Conservation (phyloP, 2,329 filamentous ascomycete genomes). For the Trichoderma atrobrunneum region DNA sequence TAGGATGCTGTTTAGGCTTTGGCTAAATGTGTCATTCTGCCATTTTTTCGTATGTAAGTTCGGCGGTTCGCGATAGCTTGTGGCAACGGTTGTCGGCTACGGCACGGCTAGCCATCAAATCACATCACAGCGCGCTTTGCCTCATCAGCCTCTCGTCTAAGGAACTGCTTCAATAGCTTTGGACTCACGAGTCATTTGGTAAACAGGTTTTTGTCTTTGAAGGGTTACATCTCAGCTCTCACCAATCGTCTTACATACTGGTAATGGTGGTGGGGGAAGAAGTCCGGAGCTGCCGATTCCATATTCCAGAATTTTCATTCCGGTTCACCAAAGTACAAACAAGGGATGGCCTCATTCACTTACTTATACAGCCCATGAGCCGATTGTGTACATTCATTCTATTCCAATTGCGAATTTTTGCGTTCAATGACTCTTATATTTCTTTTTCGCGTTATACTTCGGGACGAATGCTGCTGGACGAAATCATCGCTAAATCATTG, state of each 20-base stretch:
- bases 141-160: neutral
- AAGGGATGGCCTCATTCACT: neutral
- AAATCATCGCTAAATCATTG: neutral
- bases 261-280: neutral
- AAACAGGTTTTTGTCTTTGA: neutral
- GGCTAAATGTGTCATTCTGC: neutral
- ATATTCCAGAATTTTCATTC: neutral
- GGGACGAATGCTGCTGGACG: neutral
- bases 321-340: neutral
- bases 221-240: neutral
- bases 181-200: neutral
- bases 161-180: neutral
- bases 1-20: neutral
- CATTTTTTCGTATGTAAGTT: neutral
- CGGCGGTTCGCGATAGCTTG: neutral
- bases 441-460: neutral
- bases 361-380: neutral
- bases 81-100: neutral
- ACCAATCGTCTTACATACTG: neutral
- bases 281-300: conserved; percentile 1
- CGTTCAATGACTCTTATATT: neutral
- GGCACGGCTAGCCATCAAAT: neutral
- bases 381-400: neutral
- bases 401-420: neutral
- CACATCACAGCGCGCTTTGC: neutral